phyloP scores from a whole-genome alignment of 2,329 filamentous ascomycete species.

The Fusarium brachygibbosum region DNA sequence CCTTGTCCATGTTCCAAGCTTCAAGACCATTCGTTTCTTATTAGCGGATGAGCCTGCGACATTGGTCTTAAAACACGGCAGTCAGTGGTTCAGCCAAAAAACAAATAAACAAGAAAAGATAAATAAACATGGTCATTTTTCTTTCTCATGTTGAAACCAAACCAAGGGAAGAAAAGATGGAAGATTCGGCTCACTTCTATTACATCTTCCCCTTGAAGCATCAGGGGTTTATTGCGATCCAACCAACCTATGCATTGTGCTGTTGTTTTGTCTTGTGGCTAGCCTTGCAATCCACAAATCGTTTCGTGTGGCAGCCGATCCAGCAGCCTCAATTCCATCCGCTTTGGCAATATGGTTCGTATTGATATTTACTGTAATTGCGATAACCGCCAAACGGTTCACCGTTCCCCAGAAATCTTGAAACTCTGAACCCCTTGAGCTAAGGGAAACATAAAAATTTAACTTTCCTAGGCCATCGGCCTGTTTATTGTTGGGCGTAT shows the following conservation, averaged over 20 bases:
- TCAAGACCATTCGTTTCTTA: constrained; percentile 20
- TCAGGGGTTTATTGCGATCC: constrained; percentile 36
- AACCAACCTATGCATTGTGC: constrained; percentile 33
- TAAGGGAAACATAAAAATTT: neutral
- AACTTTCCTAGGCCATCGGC: neutral
- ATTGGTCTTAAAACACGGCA: constrained; percentile 41
- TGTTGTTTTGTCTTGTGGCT: neutral
- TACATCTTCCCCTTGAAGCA: constrained; percentile 10
- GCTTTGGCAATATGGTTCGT: constrained; percentile 11
- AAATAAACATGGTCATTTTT: neutral
- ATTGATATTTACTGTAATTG: constrained; percentile 12
- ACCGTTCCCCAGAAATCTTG: neutral
- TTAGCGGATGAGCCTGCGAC: constrained; percentile 38
- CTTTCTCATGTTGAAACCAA: neutral
- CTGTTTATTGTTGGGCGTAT: neutral
- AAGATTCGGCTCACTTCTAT: neutral
- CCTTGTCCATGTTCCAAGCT: constrained; percentile 15
- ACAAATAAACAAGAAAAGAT: neutral
- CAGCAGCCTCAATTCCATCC: constrained; percentile 42
- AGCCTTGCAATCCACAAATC: constrained; percentile 32
- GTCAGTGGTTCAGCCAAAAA: constrained; percentile 30
- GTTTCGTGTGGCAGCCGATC: constrained; percentile 44
- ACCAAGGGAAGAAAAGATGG: neutral
- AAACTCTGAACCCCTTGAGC: neutral
- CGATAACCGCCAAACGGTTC: constrained; percentile 17